Base-by-base conservation (phyloP, 768 basidiomycete species). In the Tricholoma hemisulphureum region DNA sequence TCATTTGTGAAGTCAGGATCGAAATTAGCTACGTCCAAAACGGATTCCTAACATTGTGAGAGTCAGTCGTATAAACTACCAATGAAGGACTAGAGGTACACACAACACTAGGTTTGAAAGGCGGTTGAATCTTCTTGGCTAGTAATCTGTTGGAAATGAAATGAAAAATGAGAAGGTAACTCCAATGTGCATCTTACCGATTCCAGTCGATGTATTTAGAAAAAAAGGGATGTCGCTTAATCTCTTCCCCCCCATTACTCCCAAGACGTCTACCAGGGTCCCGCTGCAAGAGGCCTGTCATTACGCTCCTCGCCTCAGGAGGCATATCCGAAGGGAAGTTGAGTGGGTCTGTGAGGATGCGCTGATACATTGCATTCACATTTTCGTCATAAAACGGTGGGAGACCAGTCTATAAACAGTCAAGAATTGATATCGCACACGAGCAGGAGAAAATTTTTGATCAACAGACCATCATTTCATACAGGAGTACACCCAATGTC, bases 301-400 rank as follows among this genome's bases (percentile, higher is more conserved):
- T 91, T 48, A 99, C 86, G 57, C 90, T 90, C 65, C 87, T 81
- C 1, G 97, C 96, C 68, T 99, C 96, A 1, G 84, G 74, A 1
- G 88, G 80, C 77, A 98, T 89, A 65, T 98, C 95, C 10, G 86
- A 77, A 7, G 92, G 91, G 82, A 99, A 98, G 34, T 89, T 81
- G 34, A 99, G 84, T 1, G 95, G 96, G 67, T 99, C 96, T 23
- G 87, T 83, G 23, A 98, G 82, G 69, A 98, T 98, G 58, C 95
- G 88, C 71, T 95, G 91, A 70, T 96, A 95, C 95, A 95, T 97
- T 41, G 91, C 89, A 76, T 96, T 95, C 41, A 96, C 95, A 71
- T 98, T 97, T 72, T 99, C 96, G 66, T 98, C 95, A 71, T 98
- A 99, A 82, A 97, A 98, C 3, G 96, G 96, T 10, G 96, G 97